Conservation (phyloP, 2,329 filamentous ascomycete species). For the Graphilbum sp. region DNA sequence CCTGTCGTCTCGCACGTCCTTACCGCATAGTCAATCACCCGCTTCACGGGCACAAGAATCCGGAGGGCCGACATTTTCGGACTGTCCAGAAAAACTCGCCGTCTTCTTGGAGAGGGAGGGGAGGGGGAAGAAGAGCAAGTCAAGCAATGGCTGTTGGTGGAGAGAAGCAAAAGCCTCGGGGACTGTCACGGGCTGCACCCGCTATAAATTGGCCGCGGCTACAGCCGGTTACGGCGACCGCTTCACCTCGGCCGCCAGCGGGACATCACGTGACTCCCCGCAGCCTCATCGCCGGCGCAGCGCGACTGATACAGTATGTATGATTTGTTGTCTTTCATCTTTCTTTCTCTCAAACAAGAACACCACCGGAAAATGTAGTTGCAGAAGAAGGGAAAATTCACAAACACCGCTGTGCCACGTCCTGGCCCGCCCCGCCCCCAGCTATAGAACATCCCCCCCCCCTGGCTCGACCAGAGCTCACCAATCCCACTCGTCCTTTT, state of each 20-base stretch:
- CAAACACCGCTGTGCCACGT: not conserved
- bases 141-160: no score
- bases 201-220: constrained; percentile 5
- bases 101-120: not conserved
- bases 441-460: not conserved
- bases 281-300: no score
- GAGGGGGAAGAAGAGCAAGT: not conserved
- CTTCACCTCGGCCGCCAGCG: constrained; percentile 10
- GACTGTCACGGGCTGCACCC: not conserved
- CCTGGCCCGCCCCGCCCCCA: no score
- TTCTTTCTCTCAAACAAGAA: no score
- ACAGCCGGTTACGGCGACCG: constrained; percentile 5
- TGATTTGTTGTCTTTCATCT: no score
- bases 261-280: constrained; percentile 7
- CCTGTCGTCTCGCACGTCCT: no score
- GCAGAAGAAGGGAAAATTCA: no score
- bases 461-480: no score
- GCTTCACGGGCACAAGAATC: constrained; percentile 67
- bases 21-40: constrained; percentile 79
- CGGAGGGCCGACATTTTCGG: constrained; percentile 43
- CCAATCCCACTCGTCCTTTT: constrained; percentile 48
- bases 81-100: not conserved
- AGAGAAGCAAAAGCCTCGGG: not conserved
- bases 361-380: no score
- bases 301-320: no score